Base-by-base conservation (phyloP, 768 basidiomycete genomes). In the Kwoniella bestiolae region DNA sequence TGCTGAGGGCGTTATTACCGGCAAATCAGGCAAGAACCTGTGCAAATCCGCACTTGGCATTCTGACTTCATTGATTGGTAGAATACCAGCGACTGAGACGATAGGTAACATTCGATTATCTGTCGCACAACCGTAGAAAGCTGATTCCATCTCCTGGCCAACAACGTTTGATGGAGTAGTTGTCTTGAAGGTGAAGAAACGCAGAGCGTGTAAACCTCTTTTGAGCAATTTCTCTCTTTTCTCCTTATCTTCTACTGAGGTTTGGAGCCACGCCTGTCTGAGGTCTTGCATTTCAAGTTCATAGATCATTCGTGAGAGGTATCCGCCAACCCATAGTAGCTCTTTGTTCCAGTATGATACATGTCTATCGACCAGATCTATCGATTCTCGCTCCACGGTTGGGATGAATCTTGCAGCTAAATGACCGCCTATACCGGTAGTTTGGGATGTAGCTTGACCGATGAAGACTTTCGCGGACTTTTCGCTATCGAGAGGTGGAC, bases 301-400 rank as follows among this genome's bases (percentile, higher is more conserved):
- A 70, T 95, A 98, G 0, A 91, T 90, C 8, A 87, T 82, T 16
- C 94, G 88, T 56, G 89, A 85, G 26, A 96, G 84, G 68, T 90
- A 87, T 3, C 93, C 94, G 4, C 92, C 92, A 18, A 92, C 84
- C 73, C 86, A 89, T 5, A 98, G 83, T 5, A 97, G 84, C 72
- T 97, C 94, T 72, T 86, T 87, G 72, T 98, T 98, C 94, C 69
- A 67, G 50, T 67, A 31, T 14, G 55, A 66, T 14, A 79, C 91
- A 77, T 91, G 89, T 50, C 88, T 87, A 79, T 95, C 92, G 89
- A 92, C 89, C 31, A 94, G 83, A 80, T 92, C 93, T 68, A 94
- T 90, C 0, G 90, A 90, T 82, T 98, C 95, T 67, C 95, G 86
- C 79, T 98, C 95, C 7, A 98, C 94, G 0, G 94, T 97, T 9